Evolutionary conservation across 1,139 yeast genomes (phyloP), one percentile per base, ranked within the genome.

Genomic region (Suhomyces coccinellae): DNA sequence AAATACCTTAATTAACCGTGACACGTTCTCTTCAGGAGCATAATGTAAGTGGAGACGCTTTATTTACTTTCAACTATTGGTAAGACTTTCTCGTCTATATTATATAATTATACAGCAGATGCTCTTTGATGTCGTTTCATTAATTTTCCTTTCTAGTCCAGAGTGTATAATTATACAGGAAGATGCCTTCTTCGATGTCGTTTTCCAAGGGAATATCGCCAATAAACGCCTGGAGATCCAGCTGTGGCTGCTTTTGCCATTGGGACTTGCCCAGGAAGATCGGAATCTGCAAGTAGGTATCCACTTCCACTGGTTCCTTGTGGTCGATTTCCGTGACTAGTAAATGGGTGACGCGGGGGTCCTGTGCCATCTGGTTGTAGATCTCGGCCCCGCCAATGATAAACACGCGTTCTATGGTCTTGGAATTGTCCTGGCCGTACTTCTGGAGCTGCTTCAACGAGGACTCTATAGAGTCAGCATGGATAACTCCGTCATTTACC

Each of bases 351-450:
- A 85, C 79, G 5, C 69, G 45, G 0, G 67, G 66, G 41, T 71
- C 74, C 0, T 67, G 55, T 27, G 83, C 62, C 24, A 82, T 74
- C 36, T 80, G 73, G 43, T 79, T 76, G 67, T 93, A 93, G 7
- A 93, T 72, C 62, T 91, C 93, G 1, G 95, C 93, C 1, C 99
- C 99, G 3, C 99, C 99, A 52, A 93, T 93, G 30, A 95, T 75
- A 59, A 83, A 93, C 1, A 91, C 73, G 45, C 80, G 76, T 44
- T 82, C 85, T 15, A 83, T 55, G 2, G 51, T 44, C 7, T 57
- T 46, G 41, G 65, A 45, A 12, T 48, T 39, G 41, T 49, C 28
- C 7, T 20, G 13, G 14, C 48, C 36, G 31, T 48, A 46, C 10
- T 43, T 28, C 12, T 54, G 45, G 26, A 70, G 57, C 7, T 52